A percentile compares a stretch with the other conserved stretches of the same genome.
These are phyloP conservation scores for Jatropha curcas DNA, from an alignment of 345 rosid species.

Conservation along the genomic window DNA sequence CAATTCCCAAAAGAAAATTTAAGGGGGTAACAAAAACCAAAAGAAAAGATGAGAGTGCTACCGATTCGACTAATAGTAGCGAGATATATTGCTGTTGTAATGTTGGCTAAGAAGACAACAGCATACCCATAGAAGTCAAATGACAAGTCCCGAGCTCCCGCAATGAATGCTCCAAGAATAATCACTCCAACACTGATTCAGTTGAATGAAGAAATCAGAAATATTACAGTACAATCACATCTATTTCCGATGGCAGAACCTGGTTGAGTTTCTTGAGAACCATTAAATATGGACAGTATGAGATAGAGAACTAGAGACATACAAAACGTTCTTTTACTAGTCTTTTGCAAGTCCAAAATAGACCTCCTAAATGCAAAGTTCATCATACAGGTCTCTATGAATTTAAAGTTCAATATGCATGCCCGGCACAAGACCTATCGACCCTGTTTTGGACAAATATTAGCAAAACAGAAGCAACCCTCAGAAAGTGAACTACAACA, in stretches of 20 bases:
- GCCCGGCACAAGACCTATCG: background rate
- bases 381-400: background rate
- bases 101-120: slow-evolving; percentile 82
- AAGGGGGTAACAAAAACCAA: slow-evolving; percentile 4
- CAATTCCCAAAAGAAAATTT: slow-evolving; percentile 1
- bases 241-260: slow-evolving; percentile 8
- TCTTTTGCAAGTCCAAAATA: background rate
- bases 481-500: background rate
- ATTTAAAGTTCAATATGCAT: background rate
- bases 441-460: background rate
- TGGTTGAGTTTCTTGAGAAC: background rate
- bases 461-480: background rate
- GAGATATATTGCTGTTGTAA: slow-evolving; percentile 89
- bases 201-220: slow-evolving; percentile 43
- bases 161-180: slow-evolving; percentile 83
- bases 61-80: slow-evolving; percentile 89
- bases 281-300: background rate
- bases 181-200: slow-evolving; percentile 90
- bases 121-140: slow-evolving; percentile 89
- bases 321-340: background rate
- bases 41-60: slow-evolving; percentile 32
- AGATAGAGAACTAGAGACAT: background rate
- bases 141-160: slow-evolving; percentile 97
- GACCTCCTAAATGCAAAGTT: background rate
- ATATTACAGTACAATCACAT: slow-evolving; percentile 19